These are phyloP conservation scores for Diutina rugosa DNA, from an alignment of 1,139 yeast genomes.

Conservation along the genomic window DNA sequence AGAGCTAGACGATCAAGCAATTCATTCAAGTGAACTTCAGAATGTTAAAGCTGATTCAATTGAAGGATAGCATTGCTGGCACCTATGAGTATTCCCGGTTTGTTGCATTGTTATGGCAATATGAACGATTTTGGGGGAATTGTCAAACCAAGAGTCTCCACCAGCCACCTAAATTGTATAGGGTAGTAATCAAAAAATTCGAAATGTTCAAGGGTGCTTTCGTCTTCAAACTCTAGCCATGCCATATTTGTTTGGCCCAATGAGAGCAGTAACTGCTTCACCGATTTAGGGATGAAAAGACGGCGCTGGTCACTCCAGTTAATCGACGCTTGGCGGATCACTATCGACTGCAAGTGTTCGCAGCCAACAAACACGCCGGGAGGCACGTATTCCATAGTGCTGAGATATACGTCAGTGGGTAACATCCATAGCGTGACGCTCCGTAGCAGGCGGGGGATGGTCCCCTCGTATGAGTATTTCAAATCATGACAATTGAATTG, in stretches of 20 bases:
- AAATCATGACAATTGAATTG: not conserved
- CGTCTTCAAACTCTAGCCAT: not conserved
- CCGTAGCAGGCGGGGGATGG: not conserved
- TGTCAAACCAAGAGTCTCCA: not conserved
- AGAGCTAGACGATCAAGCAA: too few relatives aligned
- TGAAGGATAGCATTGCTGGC: too few relatives aligned
- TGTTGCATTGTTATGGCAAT: not conserved
- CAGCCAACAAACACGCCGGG: not conserved
- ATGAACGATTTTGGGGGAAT: not conserved
- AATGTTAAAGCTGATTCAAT: too few relatives aligned
- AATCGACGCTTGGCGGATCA: not conserved
- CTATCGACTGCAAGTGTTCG: not conserved
- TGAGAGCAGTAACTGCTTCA: not conserved
- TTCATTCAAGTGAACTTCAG: too few relatives aligned
- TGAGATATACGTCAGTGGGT: not conserved
- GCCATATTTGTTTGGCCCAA: not conserved
- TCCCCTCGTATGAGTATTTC: not conserved
- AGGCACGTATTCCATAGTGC: too few relatives aligned
- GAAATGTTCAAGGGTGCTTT: not conserved
- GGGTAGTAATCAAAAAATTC: not conserved
- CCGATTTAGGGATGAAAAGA: not conserved
- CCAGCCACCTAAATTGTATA: not conserved
- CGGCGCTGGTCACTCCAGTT: not conserved
- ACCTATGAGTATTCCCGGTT: too few relatives aligned
- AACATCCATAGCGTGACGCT: not conserved